phyloP scores from a whole-genome alignment of 2,329 filamentous ascomycete genomes.

The Neobulgaria alba region DNA sequence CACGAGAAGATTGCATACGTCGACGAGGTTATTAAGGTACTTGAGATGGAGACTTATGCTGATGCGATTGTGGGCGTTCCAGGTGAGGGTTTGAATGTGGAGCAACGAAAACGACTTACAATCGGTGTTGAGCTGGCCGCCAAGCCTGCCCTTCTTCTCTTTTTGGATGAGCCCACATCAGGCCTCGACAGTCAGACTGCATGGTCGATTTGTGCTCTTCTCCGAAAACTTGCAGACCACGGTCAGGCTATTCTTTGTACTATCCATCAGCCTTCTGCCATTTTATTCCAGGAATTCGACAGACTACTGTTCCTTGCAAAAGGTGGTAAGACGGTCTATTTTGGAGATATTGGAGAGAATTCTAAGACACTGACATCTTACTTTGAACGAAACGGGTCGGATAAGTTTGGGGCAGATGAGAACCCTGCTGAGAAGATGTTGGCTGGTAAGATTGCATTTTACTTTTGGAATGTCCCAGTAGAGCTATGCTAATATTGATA shows the following conservation, averaged over 20 bases:
- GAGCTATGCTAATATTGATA: too few species aligned
- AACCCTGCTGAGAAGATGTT: slow-evolving; percentile 83
- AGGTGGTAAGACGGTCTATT: slow-evolving; percentile 73
- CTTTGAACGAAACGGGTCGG: slow-evolving; percentile 65
- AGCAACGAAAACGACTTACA: slow-evolving; percentile 69
- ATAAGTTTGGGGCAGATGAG: slow-evolving; percentile 53
- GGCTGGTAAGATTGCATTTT: too few species aligned
- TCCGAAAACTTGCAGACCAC: slow-evolving; percentile 81
- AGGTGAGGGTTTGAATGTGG: slow-evolving; percentile 68
- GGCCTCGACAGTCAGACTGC: slow-evolving; percentile 90
- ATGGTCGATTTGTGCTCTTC: slow-evolving; percentile 80
- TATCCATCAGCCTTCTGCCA: slow-evolving; percentile 93
- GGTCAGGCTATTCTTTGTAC: slow-evolving; percentile 95
- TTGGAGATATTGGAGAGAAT: slow-evolving; percentile 67
- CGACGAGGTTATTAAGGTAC: slow-evolving; percentile 79
- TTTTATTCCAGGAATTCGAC: slow-evolving; percentile 89
- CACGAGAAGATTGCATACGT: slow-evolving; percentile 81
- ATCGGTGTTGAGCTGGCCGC: slow-evolving; percentile 92
- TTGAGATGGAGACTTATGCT: slow-evolving; percentile 85
- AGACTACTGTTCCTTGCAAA: slow-evolving; percentile 68
- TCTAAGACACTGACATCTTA: slow-evolving; percentile 61
- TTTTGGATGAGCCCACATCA: slow-evolving; percentile 91
- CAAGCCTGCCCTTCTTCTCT: slow-evolving; percentile 80
- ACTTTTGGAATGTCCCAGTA: too few species aligned
- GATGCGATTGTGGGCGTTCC: slow-evolving; percentile 87